Evolutionary conservation across 106 monocot species (phyloP).

Genomic region (Ottelia alismoides): DNA sequence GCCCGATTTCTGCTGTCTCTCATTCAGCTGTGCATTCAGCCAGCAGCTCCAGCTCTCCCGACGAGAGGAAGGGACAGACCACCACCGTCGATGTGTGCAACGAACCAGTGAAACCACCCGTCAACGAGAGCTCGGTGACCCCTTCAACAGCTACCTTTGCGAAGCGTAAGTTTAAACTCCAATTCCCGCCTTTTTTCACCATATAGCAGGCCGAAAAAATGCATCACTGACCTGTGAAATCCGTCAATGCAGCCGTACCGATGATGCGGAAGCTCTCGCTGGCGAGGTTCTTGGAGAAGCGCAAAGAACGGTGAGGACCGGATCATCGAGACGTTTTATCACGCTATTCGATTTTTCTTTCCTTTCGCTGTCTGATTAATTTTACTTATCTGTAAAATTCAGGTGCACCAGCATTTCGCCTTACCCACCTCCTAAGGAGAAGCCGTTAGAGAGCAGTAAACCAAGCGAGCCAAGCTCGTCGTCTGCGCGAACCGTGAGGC

Average conservation of each 20-base stretch:
- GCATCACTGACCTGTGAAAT: too few species aligned
- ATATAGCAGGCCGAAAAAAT: too few species aligned
- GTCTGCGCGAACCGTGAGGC: too few species aligned
- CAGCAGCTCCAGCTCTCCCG: not conserved
- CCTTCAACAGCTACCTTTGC: not conserved
- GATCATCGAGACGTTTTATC: too few species aligned
- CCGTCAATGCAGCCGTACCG: slow-evolving; percentile 56
- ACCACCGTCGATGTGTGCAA: not conserved
- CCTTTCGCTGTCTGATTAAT: too few species aligned
- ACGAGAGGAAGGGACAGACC: not conserved
- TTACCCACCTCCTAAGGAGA: too few species aligned
- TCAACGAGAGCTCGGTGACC: not conserved
- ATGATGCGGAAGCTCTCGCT: slow-evolving; percentile 81
- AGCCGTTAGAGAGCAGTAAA: too few species aligned
- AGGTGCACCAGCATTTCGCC: too few species aligned
- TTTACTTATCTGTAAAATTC: too few species aligned
- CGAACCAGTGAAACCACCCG: not conserved
- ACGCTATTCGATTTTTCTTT: too few species aligned
- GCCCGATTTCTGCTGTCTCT: slow-evolving; percentile 1
- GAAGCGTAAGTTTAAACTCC: slow-evolving; percentile 1
- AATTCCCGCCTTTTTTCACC: too few species aligned
- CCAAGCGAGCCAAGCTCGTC: too few species aligned
- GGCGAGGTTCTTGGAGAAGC: slow-evolving; percentile 83
- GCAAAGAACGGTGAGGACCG: slow-evolving; percentile 88
- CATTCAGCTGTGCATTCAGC: slow-evolving; percentile 1